These are phyloP conservation scores for Ormosia semicastrata DNA, from an alignment of 306 rosid genomes.

Conservation along the genomic window DNA sequence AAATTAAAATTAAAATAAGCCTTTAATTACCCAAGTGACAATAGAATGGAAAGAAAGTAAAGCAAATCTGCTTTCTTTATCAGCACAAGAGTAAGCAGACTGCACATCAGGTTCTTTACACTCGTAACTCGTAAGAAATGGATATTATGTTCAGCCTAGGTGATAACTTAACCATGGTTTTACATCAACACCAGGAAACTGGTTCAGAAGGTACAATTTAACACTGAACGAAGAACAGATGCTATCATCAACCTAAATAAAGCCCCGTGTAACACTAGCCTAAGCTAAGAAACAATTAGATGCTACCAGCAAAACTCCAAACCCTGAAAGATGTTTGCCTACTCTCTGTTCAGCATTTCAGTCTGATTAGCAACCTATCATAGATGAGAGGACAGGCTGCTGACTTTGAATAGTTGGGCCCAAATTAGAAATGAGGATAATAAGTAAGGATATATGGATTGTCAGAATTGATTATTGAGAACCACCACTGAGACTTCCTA, in stretches of 20 bases:
- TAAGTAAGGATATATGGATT: not conserved
- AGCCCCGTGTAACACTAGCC: not conserved
- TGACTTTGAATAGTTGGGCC: not conserved
- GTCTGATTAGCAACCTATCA: slow-evolving; percentile 2
- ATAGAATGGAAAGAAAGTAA: not conserved
- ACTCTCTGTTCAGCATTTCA: not conserved
- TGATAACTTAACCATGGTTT: not conserved
- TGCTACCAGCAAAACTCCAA: not conserved
- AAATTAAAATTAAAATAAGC: not conserved
- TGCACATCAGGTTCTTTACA: not conserved
- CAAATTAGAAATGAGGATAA: not conserved
- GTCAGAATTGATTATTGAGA: not conserved
- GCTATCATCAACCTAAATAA: not conserved
- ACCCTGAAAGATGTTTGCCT: not conserved
- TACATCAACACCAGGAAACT: not conserved
- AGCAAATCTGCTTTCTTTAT: not conserved
- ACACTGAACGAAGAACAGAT: not conserved
- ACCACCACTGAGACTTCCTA: not conserved
- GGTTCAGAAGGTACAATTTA: slow-evolving; percentile 4
- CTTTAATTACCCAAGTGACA: not conserved
- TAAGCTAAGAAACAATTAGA: slow-evolving; percentile 6
- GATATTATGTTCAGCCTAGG: not conserved
- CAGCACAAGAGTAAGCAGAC: not conserved
- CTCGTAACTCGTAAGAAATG: not conserved
- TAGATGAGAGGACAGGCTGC: not conserved